A percentile compares a stretch with the other conserved stretches of the same genome.
Evolutionary conservation across 495 filamentous ascomycete genomes (phyloP).

Genomic region (Penicillium chermesinum): DNA sequence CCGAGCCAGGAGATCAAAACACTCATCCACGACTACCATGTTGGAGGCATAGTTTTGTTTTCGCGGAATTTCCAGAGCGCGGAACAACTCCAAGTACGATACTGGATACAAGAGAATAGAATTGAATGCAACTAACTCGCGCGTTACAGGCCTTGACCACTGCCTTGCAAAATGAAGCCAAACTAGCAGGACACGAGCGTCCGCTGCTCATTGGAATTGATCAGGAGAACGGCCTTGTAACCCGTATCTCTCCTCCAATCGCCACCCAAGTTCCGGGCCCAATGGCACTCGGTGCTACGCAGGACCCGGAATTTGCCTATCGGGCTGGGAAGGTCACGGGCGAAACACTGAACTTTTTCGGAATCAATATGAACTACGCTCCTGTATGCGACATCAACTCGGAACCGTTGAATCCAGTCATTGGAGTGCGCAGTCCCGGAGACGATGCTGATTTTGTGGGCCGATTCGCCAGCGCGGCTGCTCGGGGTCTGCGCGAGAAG

Average conservation of each 20-base stretch:
- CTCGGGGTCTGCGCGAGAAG: slow-evolving; percentile 32
- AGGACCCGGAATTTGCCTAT: slow-evolving; percentile 35
- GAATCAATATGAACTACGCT: slow-evolving; percentile 44
- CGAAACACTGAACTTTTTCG: slow-evolving; percentile 30
- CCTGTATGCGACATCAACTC: slow-evolving; percentile 44
- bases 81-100: slow-evolving; percentile 34
- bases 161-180: slow-evolving; percentile 37
- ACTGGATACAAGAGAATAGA: background rate
- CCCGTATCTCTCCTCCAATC: slow-evolving; percentile 40
- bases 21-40: slow-evolving; percentile 41
- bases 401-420: slow-evolving; percentile 40
- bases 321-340: slow-evolving; percentile 33
- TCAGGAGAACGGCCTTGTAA: slow-evolving; percentile 42
- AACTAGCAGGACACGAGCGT: slow-evolving; percentile 32
- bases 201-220: slow-evolving; percentile 43
- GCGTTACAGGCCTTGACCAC: slow-evolving; percentile 28
- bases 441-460: slow-evolving; percentile 39
- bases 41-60: slow-evolving; percentile 46
- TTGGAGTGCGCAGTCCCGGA: slow-evolving; percentile 39
- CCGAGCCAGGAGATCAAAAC: slow-evolving; percentile 44
- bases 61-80: slow-evolving; percentile 40
- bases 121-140: slow-evolving; percentile 1
- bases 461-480: slow-evolving; percentile 32
- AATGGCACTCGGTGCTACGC: slow-evolving; percentile 39
- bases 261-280: slow-evolving; percentile 38